A percentile compares a stretch with the other conserved stretches of the same genome.
phyloP scores from a whole-genome alignment of 768 basidiomycete genomes.

The Tylopilus felleus region DNA sequence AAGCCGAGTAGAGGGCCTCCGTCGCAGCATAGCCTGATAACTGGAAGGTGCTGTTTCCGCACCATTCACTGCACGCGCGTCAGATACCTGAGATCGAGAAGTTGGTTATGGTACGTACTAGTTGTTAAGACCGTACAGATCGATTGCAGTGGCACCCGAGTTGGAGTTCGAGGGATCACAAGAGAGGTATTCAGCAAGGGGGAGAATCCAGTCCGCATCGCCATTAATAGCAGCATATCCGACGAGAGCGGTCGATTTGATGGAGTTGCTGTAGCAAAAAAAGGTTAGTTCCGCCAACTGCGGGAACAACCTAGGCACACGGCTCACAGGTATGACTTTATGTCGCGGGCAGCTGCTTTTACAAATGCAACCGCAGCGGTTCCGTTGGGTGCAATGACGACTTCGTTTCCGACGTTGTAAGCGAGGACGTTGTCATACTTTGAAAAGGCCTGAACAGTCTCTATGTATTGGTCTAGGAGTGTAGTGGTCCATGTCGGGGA shows the following conservation, averaged over 20 bases:
- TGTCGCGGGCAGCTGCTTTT: slow-evolving; percentile 88
- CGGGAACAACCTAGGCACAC: neutral
- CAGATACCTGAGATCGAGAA: neutral
- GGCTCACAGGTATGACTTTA: slow-evolving; percentile 77
- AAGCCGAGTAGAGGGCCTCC: slow-evolving; percentile 53
- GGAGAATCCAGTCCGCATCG: slow-evolving; percentile 53
- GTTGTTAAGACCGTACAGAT: slow-evolving; percentile 84
- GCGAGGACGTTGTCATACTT: slow-evolving; percentile 89
- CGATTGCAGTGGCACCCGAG: slow-evolving; percentile 63
- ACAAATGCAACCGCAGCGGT: slow-evolving; percentile 74
- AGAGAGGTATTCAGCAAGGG: slow-evolving; percentile 74
- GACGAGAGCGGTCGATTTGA: slow-evolving; percentile 61
- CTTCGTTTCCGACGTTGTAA: slow-evolving; percentile 89
- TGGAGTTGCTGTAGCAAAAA: slow-evolving; percentile 49
- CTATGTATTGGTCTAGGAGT: slow-evolving; percentile 72
- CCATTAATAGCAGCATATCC: slow-evolving; percentile 89
- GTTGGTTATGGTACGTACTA: slow-evolving; percentile 50
- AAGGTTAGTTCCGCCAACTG: neutral
- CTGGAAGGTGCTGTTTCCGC: slow-evolving; percentile 62
- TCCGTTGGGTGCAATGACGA: slow-evolving; percentile 48
- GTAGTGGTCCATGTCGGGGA: slow-evolving; percentile 78
- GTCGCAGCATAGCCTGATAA: slow-evolving; percentile 50
- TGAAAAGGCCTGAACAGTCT: slow-evolving; percentile 74
- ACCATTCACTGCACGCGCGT: slow-evolving; percentile 63
- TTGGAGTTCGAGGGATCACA: slow-evolving; percentile 60